These are phyloP conservation scores for Suaeda aralocaspica DNA, from an alignment of 148 eudicot genomes.

Conservation along the genomic window DNA sequence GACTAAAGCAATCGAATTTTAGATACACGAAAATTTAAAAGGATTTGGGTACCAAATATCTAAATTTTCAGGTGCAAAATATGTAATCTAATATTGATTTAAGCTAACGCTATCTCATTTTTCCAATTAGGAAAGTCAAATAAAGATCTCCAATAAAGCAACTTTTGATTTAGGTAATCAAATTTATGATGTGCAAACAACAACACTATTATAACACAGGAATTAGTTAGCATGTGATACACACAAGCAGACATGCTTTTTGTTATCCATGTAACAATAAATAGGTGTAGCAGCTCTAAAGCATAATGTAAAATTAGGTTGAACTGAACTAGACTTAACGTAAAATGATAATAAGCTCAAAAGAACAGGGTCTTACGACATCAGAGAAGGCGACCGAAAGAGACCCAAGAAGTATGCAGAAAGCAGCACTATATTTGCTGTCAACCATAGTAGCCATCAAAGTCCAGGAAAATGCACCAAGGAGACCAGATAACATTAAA, in stretches of 20 bases:
- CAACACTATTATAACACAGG: not conserved
- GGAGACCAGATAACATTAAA: slow-evolving; percentile 83
- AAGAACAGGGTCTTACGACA: slow-evolving; percentile 60
- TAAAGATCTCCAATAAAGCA: not conserved
- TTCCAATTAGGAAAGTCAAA: not conserved
- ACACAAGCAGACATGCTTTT: not conserved
- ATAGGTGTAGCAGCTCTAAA: not conserved
- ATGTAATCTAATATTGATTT: too few species aligned
- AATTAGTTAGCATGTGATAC: not conserved
- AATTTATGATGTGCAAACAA: not conserved
- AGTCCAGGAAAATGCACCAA: slow-evolving; percentile 95
- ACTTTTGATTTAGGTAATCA: not conserved
- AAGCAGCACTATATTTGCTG: slow-evolving; percentile 78
- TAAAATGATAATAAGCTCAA: too few species aligned
- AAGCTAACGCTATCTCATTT: not conserved
- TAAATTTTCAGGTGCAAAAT: too few species aligned
- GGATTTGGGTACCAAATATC: too few species aligned
- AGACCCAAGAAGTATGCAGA: slow-evolving; percentile 89
- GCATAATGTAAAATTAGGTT: not conserved
- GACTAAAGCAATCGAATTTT: too few species aligned
- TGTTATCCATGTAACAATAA: not conserved
- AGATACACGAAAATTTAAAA: too few species aligned
- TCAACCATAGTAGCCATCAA: slow-evolving; percentile 92
- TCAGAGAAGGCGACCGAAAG: slow-evolving; percentile 99
- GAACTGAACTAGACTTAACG: too few species aligned